Base-by-base conservation (phyloP, 1,284 basidiomycete genomes). In the Rhodotorula mucilaginosa region DNA sequence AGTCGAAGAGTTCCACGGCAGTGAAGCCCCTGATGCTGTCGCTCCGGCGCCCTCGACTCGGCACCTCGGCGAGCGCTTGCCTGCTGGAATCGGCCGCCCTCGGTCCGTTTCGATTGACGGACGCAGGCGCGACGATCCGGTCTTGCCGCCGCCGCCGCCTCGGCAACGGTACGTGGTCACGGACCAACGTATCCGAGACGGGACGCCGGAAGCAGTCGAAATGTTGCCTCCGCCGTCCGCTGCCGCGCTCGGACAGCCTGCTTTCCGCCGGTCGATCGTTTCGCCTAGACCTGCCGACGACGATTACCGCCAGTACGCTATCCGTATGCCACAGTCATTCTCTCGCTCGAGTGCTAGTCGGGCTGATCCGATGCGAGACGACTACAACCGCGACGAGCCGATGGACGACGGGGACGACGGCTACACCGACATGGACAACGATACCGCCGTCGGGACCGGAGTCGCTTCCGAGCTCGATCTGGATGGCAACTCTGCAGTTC, bases 391-490 rank as follows among this genome's bases (percentile, higher is more conserved):
- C 51, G 51, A n/a, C 19, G 23, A n/a, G 16, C 21, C 18, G 6
- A 26, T 23, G 21, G 44, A n/a, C 5, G 39, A 21, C 12, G 31
- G 44, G n/a, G 26, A 12, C 12, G 54, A 60, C 5, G 39, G 44
- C 34, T 49, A 63, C 23, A 21, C 2, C 16, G 16, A 29, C 58
- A 52, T 2, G 1, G 39, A 29, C 19, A 48, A 52, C 16, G 54
- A 58, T 4, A 72, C 67, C 0, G 70, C 70, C 6, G 51, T 72
- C 48, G 73, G 66, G 1, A 74, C 73, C 2, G 73, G 70, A 26
- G 70, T 74, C 7, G 68, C 68, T 1, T 66, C 73, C 12, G 73
- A 74, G 31, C 58, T 74, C 19, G 59, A 52, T 26, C 15, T 72
- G 31, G 73, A 74, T 21, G 58, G 61, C 34, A 52, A 39, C 15